phyloP scores from a whole-genome alignment of 768 basidiomycete genomes.

The Podaxis sp. region DNA sequence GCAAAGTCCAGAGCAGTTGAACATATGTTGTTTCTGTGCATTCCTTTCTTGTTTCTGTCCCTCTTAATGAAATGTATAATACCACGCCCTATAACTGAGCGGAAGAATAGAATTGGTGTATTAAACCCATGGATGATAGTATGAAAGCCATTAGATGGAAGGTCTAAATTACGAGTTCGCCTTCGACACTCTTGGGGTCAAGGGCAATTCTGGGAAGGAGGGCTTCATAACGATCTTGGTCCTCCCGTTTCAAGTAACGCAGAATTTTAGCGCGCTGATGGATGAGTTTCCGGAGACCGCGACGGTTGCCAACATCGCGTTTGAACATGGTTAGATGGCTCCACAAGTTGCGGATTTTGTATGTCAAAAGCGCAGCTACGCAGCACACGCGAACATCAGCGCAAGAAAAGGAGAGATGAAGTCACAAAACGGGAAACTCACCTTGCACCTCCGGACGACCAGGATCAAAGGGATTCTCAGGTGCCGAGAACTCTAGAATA shows the following conservation, averaged over 20 bases:
- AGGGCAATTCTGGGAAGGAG: constrained; percentile 72
- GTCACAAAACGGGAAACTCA: constrained; percentile 27
- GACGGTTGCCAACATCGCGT: constrained; percentile 74
- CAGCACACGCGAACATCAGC: not conserved
- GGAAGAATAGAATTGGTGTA: not conserved
- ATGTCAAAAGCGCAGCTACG: constrained; percentile 81
- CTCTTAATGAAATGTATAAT: not conserved
- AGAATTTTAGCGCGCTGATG: constrained; percentile 82
- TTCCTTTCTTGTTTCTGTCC: not conserved
- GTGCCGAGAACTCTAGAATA: constrained; percentile 71
- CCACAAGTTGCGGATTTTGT: constrained; percentile 81
- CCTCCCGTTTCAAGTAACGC: constrained; percentile 64
- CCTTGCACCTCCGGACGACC: constrained; percentile 91
- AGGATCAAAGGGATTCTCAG: constrained; percentile 63
- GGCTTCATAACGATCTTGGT: constrained; percentile 69
- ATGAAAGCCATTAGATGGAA: not conserved
- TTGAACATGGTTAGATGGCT: constrained; percentile 63
- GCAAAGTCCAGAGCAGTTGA: not conserved
- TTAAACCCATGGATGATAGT: not conserved
- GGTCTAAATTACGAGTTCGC: constrained; percentile 73
- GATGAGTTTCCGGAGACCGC: constrained; percentile 71
- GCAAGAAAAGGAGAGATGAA: not conserved
- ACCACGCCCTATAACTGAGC: not conserved
- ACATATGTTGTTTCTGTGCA: not conserved
- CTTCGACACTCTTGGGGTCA: constrained; percentile 79